Percentiles rank a stretch among this genome's conserved stretches.
phyloP scores from a whole-genome alignment of 2,329 filamentous ascomycete genomes.

The Corinectria fuckeliana region DNA sequence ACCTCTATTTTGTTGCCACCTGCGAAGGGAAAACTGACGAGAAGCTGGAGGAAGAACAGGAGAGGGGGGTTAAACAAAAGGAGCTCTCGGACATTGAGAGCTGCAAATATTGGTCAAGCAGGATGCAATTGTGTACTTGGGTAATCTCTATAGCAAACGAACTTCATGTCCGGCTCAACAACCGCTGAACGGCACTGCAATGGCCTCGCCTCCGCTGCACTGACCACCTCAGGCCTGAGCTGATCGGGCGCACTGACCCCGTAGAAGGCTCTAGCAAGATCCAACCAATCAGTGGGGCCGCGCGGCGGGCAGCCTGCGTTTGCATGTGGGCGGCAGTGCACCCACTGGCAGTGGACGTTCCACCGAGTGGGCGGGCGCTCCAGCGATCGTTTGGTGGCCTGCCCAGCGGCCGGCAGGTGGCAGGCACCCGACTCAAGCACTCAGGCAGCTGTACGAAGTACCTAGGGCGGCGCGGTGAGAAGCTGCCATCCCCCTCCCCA shows the following conservation, averaged over 20 bases:
- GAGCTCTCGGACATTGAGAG: neutral
- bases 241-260: slow-evolving; percentile 4
- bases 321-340: slow-evolving; percentile 11
- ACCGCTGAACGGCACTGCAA: neutral
- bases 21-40: neutral
- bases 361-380: neutral
- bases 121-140: neutral
- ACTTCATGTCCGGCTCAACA: no score
- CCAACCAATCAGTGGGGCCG: slow-evolving; percentile 30
- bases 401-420: neutral
- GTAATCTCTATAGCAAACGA: no score
- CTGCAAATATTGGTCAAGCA: neutral
- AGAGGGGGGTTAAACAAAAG: neutral
- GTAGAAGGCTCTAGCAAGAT: slow-evolving; percentile 35
- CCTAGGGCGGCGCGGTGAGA: neutral
- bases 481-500: neutral
- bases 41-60: neutral
- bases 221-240: neutral
- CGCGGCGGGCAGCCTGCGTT: slow-evolving; percentile 13
- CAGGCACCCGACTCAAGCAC: neutral
- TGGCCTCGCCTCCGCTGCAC: no score
- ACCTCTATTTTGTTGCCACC: neutral
- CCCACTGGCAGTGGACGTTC: neutral
- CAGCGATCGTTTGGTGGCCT: neutral
- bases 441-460: no score